Base-by-base conservation (phyloP, 345 rosid species). In the Limnanthes douglasii region DNA sequence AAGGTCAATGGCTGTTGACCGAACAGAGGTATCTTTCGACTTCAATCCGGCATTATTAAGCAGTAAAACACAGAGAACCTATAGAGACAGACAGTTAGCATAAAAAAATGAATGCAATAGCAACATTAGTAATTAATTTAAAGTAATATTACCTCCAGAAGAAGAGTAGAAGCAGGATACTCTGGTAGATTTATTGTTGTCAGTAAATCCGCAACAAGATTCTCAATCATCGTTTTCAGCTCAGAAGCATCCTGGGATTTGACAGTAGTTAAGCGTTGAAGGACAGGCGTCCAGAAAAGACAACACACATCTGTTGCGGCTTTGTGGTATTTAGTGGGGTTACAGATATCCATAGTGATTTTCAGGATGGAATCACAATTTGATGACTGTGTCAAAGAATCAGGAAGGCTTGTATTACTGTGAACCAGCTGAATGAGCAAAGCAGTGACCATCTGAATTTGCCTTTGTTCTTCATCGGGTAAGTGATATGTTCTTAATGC, bases 401-500 rank as follows among this genome's bases (percentile, higher is more conserved):
- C 80, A 56, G 96, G 99, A 61, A 85, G 84, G 64, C 61, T 77
- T 35, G 88, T 84, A 53, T 96, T 78, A 55, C 64, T 59, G 51
- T 85, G 94, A 64, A 85, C 94, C 69, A 92, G 67, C 59, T 92
- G 99, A 64, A 92, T 71, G 47, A 92, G 77, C 61, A 92, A 60
- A 43, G 96, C 99, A 27, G 94, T 72, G 41, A 85, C 62, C 93
- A 81, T 85, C 61, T 92, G 99, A 60, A 92, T 92, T 64, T 92
- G 99, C 61, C 75, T 75, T 46, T 85, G 94, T 54, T 92, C 99
- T 63, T 92, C 99, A 69, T 85, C 99, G 34, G 99, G 96, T 8
- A 92, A 74, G 48, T 60, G 93, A 74, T 85, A 81, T 4, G 96
- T 50, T 57, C 96, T 74, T 39, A 65, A 39, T 2, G 71, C 93